phyloP scores from a whole-genome alignment of 2,329 filamentous ascomycete species.

The Aureobasidium sp. region DNA sequence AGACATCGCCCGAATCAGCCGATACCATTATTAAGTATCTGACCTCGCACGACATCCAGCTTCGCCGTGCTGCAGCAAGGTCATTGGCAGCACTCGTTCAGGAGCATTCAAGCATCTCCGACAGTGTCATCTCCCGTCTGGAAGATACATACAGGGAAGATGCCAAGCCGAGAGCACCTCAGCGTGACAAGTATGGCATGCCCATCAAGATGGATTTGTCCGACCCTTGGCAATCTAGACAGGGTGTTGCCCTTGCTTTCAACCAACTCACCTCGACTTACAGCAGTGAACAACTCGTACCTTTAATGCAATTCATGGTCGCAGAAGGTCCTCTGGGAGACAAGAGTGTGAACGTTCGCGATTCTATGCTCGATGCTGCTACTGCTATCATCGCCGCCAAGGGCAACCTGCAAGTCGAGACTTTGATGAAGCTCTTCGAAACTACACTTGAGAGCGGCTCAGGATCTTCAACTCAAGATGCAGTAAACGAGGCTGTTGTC shows the following conservation, averaged over 20 bases:
- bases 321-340: conserved; percentile 82
- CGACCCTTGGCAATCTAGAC: conserved; percentile 85
- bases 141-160: conserved; percentile 66
- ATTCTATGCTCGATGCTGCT: conserved; percentile 87
- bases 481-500: conserved; percentile 93
- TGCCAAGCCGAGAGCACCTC: conserved; percentile 71
- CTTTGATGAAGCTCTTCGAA: conserved; percentile 88
- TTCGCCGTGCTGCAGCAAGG: conserved; percentile 74
- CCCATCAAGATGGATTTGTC: conserved; percentile 77
- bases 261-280: conserved; percentile 69
- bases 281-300: conserved; percentile 58
- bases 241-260: conserved; percentile 82
- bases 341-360: conserved; percentile 63
- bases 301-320: conserved; percentile 78
- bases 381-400: conserved; percentile 71
- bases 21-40: conserved; percentile 62
- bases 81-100: conserved; percentile 67
- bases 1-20: conserved; percentile 57
- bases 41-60: conserved; percentile 67
- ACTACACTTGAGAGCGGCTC: conserved; percentile 76
- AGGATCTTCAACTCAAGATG: conserved; percentile 70
- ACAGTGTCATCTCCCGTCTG: conserved; percentile 54
- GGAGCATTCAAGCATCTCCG: conserved; percentile 50
- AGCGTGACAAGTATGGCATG: conserved; percentile 92
- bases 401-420: conserved; percentile 74